Base-by-base conservation (phyloP, 192 early-diverging fungal genomes). In the Umbelopsis isabellina region DNA sequence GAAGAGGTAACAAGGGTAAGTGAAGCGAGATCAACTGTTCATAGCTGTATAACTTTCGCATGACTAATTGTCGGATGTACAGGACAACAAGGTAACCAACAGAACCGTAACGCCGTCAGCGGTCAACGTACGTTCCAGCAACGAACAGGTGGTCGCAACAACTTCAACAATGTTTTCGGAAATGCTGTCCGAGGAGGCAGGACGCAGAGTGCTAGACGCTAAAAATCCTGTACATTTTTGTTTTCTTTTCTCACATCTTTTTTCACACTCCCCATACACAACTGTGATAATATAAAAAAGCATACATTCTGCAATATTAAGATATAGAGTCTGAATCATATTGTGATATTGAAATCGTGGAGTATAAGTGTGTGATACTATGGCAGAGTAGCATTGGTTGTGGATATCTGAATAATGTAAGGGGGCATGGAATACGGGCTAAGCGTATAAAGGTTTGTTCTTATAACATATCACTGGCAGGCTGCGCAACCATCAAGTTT, bases 401-500 rank as follows among this genome's bases (percentile, higher is more conserved):
- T 49, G 47, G 7, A 37, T 41, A 4, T 4, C 37, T 1, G 37
- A 41, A 41, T 41, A 41, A 41, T 41, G 10, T 41, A 41, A 41
- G 37, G 37, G 37, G 37, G 37, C 37, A 41, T 41, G 6, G 35
- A 10, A 41, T 41, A 41, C 37, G 37, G 37, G 37, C 37, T 41
- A 41, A 41, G 37, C 10, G 37, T 41, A 41, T 41, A 0, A 41
- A 41, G 10, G 10, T 1, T 1, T 41, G 10, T 41, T 9, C n/a
- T 9, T 0, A 6, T 4, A 9, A 41, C 12, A 4, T n/a, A 16
- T 61, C 25, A 61, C 25, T 61, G 55, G 49, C 79, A 80, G 15
- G 74, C 74, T 53, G 74, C 79, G 27, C 79, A 80, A 21, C 79
- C 79, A 23, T 49, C 2, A 68, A 70, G 33, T 16, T 65, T 33